These are phyloP conservation scores for Sphagnum tenellum DNA, from an alignment of 225 moss, liverwort and hornwort species.

Conservation along the genomic window DNA sequence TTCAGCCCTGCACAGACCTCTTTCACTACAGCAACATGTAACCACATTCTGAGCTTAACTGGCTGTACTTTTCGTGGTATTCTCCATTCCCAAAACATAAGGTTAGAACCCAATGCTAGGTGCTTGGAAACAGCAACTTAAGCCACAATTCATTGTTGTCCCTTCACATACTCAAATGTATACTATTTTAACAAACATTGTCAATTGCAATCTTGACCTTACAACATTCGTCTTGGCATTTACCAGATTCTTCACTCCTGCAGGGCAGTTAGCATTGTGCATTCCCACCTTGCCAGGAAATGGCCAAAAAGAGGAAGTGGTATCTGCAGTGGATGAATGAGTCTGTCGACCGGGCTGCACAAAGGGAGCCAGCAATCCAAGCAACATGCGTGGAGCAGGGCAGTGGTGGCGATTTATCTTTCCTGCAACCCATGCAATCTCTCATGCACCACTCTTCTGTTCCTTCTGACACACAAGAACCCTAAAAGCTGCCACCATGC, in stretches of 20 bases:
- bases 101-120: too few relatives aligned
- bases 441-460: conserved; percentile 10
- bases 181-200: too few relatives aligned
- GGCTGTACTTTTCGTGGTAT: too few relatives aligned
- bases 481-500: conserved; percentile 89
- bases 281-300: conserved; percentile 71
- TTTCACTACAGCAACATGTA: too few relatives aligned
- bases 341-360: conserved; percentile 84
- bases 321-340: conserved; percentile 50
- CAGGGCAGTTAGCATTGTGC: conserved; percentile 29
- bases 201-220: too few relatives aligned
- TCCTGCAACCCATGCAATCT: conserved; percentile 51
- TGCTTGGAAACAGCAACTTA: too few relatives aligned
- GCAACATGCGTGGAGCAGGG: conserved; percentile 67
- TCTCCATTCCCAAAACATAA: too few relatives aligned
- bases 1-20: too few relatives aligned
- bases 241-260: conserved; percentile 34
- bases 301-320: conserved; percentile 47
- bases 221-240: not conserved
- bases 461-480: conserved; percentile 46
- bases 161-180: too few relatives aligned
- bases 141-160: too few relatives aligned
- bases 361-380: conserved; percentile 91
- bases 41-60: too few relatives aligned
- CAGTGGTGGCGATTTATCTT: conserved; percentile 88